These are phyloP conservation scores for Sicyos edulis DNA, from an alignment of 306 rosid genomes.

Conservation along the genomic window DNA sequence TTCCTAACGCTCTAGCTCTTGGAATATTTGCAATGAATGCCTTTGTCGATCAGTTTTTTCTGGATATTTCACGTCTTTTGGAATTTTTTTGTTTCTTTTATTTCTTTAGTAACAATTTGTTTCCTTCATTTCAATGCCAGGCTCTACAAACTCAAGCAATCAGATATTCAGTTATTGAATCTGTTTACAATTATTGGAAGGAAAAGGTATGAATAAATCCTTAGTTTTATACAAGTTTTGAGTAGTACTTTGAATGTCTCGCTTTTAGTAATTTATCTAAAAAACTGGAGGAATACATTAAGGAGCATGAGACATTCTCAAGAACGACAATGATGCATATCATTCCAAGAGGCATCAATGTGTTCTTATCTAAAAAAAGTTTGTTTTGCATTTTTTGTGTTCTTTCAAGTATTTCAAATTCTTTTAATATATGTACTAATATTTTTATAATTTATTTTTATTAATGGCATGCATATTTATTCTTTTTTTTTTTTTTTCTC, in stretches of 20 bases:
- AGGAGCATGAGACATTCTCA: background rate
- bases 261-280: background rate
- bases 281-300: background rate
- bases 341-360: background rate
- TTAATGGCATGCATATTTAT: background rate
- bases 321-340: background rate
- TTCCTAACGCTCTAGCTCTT: background rate
- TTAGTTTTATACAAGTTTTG: background rate
- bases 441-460: background rate
- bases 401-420: background rate
- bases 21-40: background rate
- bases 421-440: constrained; percentile 1
- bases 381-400: no score
- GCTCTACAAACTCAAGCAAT: constrained; percentile 51
- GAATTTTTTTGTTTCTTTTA: background rate
- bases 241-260: background rate
- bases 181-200: constrained; percentile 76
- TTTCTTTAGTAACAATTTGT: background rate
- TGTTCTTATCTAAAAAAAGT: background rate
- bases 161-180: constrained; percentile 51
- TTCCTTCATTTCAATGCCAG: constrained; percentile 34
- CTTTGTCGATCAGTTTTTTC: background rate
- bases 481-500: constrained; percentile 7
- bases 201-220: constrained; percentile 56
- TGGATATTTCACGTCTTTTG: constrained; percentile 1